These are phyloP conservation scores for Vickermania ingenoplastis DNA, from an alignment of 208 protist species.

Conservation along the genomic window DNA sequence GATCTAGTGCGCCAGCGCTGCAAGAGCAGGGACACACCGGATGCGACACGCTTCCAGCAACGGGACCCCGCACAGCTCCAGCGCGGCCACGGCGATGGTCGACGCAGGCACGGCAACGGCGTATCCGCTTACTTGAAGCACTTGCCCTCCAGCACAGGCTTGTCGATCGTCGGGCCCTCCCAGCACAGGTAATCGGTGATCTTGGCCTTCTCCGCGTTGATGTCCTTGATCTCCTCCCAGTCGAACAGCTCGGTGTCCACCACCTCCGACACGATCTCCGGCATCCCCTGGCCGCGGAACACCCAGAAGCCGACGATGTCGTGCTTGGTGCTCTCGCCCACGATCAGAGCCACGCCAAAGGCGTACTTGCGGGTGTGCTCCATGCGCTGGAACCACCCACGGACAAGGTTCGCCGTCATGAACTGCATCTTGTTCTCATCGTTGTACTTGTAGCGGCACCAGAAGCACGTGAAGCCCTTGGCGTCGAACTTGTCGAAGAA, in stretches of 20 bases:
- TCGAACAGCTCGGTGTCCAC: constrained; percentile 74
- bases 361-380: constrained; percentile 77
- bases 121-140: constrained; percentile 50
- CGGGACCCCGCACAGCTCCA: no score
- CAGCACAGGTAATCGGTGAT: constrained; percentile 78
- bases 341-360: constrained; percentile 69
- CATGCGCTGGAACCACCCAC: constrained; percentile 83
- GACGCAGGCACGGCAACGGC: background rate
- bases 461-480: constrained; percentile 61
- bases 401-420: constrained; percentile 78
- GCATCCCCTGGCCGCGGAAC: constrained; percentile 77
- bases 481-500: constrained; percentile 62
- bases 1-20: no score
- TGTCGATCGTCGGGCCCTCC: constrained; percentile 68
- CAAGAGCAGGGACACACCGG: no score
- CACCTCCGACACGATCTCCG: constrained; percentile 59
- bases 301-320: constrained; percentile 69
- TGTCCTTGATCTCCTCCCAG: constrained; percentile 60
- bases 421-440: constrained; percentile 75
- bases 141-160: constrained; percentile 65
- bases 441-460: constrained; percentile 77
- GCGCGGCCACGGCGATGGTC: no score
- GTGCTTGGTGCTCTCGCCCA: constrained; percentile 64
- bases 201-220: constrained; percentile 53
- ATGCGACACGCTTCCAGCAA: no score